A percentile compares a stretch with the other conserved stretches of the same genome.
Evolutionary conservation across 345 rosid genomes (phyloP).

Genomic region (Gossypium mustelinum): DNA sequence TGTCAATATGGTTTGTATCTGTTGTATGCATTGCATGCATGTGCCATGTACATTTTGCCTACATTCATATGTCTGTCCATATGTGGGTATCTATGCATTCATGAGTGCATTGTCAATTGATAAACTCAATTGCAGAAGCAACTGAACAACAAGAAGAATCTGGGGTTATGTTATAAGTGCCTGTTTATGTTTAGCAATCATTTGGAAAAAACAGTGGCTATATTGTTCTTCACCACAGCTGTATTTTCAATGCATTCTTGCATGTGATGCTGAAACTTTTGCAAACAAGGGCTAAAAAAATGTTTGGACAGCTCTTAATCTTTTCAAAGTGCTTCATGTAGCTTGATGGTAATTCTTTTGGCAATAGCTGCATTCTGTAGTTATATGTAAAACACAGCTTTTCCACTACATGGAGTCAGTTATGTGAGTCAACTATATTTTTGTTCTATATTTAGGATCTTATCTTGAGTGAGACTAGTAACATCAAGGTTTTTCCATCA

Average conservation of each 20-base stretch:
- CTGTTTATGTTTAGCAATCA: background rate
- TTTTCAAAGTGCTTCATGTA: background rate
- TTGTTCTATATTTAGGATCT: background rate
- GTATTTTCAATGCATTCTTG: too few species aligned
- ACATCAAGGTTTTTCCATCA: background rate
- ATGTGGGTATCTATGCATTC: background rate
- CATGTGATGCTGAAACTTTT: too few species aligned
- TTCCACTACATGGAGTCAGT: background rate
- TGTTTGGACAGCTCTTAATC: background rate
- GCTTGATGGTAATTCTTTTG: background rate
- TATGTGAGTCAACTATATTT: background rate
- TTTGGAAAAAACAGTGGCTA: too few species aligned
- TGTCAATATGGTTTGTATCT: background rate
- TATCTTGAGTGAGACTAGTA: too few species aligned
- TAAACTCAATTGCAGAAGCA: slow-evolving; percentile 2
- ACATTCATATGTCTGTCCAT: background rate
- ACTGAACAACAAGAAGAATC: background rate
- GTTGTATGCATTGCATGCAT: background rate
- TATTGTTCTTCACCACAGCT: too few species aligned
- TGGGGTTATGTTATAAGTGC: background rate
- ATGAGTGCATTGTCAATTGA: background rate
- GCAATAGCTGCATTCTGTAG: background rate
- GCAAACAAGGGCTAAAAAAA: too few species aligned
- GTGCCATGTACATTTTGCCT: background rate
- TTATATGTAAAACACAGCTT: background rate